Conservation (phyloP, 225 moss, liverwort and hornwort genomes). For the Asterella californica region DNA sequence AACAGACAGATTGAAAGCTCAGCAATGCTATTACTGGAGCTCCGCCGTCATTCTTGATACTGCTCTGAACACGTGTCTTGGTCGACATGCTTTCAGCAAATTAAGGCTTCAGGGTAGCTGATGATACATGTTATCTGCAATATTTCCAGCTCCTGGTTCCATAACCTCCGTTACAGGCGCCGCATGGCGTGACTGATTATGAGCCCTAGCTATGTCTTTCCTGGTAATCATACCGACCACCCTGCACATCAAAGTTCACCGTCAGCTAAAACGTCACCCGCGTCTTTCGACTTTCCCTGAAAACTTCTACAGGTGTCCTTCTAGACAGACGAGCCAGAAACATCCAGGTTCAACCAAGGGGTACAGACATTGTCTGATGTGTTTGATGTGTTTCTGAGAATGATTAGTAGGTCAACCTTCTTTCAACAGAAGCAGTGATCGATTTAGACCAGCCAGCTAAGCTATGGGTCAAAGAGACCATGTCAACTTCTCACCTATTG, state of each 20-base stretch:
- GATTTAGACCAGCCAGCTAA: neutral
- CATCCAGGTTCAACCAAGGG: neutral
- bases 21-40: neutral
- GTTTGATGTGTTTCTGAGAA: neutral
- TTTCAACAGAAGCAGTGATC: neutral
- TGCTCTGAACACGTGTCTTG: constrained; percentile 7
- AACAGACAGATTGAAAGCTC: neutral
- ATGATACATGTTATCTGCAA: constrained; percentile 1
- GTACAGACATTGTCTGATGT: too few relatives aligned
- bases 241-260: constrained; percentile 36
- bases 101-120: constrained; percentile 16
- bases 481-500: constrained; percentile 48
- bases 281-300: neutral
- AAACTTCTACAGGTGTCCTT: neutral
- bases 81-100: constrained; percentile 19
- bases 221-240: constrained; percentile 84
- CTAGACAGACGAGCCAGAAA: neutral
- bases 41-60: neutral
- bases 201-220: constrained; percentile 46
- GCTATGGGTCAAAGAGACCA: neutral
- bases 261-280: neutral
- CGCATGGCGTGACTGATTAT: neutral
- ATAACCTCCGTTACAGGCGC: neutral
- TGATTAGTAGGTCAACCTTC: neutral
- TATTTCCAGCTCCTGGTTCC: neutral